These are phyloP conservation scores for Wickerhamomyces rabaulensis DNA, from an alignment of 805 yeast genomes.

Conservation along the genomic window DNA sequence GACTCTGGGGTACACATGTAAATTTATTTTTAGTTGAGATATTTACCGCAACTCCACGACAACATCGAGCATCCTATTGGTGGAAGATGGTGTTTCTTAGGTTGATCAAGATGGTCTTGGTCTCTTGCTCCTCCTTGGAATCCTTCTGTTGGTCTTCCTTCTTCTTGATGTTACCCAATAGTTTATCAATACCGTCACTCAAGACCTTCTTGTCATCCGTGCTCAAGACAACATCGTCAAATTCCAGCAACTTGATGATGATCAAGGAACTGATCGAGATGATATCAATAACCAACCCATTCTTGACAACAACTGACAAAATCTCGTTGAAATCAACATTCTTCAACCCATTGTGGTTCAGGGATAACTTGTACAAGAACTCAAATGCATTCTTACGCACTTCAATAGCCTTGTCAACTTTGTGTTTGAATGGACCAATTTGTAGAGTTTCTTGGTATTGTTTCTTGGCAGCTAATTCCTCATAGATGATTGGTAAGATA, in stretches of 20 bases:
- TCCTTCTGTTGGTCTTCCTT: conserved; percentile 25
- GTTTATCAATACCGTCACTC: conserved; percentile 23
- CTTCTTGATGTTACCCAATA: conserved; percentile 22
- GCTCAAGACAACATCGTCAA: conserved; percentile 21
- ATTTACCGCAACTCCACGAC: no score
- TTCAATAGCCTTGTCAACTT: conserved; percentile 72
- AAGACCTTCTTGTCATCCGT: conserved; percentile 13
- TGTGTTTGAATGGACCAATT: conserved; percentile 86
- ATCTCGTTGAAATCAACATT: conserved; percentile 30
- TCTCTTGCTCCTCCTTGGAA: conserved; percentile 26
- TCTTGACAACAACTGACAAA: conserved; percentile 28
- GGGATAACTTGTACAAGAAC: conserved; percentile 48
- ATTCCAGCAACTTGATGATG: conserved; percentile 21
- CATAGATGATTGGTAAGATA: conserved; percentile 46
- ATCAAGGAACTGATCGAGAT: conserved; percentile 23
- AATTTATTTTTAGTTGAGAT: no score
- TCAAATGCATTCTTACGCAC: conserved; percentile 71
- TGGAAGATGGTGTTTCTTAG: conserved; percentile 18
- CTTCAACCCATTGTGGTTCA: conserved; percentile 18
- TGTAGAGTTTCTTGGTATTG: conserved; percentile 60
- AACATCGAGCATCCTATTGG: background rate
- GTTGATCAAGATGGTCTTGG: conserved; percentile 18
- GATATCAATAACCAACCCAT: conserved; percentile 34
- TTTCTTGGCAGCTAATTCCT: conserved; percentile 49
- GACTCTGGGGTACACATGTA: no score